Evolutionary conservation across 495 filamentous ascomycete genomes (phyloP).

Genomic region (Geoglossum glabrum): DNA sequence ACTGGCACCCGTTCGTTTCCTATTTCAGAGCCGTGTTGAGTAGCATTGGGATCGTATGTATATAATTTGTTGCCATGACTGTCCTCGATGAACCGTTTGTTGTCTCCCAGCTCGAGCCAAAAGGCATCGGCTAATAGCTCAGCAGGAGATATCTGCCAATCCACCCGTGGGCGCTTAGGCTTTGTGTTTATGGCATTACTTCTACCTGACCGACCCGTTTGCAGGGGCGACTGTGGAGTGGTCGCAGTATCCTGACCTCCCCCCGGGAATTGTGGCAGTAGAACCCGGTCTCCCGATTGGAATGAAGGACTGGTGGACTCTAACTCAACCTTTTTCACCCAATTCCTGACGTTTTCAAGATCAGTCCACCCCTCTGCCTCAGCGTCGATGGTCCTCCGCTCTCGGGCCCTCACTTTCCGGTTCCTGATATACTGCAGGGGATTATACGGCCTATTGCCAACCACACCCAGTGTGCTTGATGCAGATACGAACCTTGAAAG

Average conservation of each 20-base stretch:
- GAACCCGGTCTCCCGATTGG: constrained; percentile 27
- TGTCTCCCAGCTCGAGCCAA: constrained; percentile 61
- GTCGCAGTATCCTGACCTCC: neutral
- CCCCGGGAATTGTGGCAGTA: constrained; percentile 31
- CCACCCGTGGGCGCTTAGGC: constrained; percentile 33
- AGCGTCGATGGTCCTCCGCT: constrained; percentile 46
- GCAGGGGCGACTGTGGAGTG: constrained; percentile 12
- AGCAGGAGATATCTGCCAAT: constrained; percentile 58
- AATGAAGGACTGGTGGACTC: constrained; percentile 20
- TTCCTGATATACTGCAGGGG: constrained; percentile 78
- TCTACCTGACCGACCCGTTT: constrained; percentile 18
- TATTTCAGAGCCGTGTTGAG: constrained; percentile 73
- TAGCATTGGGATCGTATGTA: constrained; percentile 25
- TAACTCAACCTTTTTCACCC: constrained; percentile 49
- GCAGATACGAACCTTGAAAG: neutral
- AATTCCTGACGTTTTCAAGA: constrained; percentile 41
- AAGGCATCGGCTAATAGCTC: constrained; percentile 70
- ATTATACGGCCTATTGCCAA: constrained; percentile 57
- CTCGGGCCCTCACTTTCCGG: constrained; percentile 53
- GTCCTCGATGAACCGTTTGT: constrained; percentile 59
- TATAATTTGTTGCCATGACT: constrained; percentile 46
- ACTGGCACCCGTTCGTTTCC: constrained; percentile 47
- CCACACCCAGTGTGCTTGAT: constrained; percentile 5
- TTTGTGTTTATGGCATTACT: constrained; percentile 26
- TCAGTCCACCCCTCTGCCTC: constrained; percentile 61